These are phyloP conservation scores for Microstegium vimineum DNA, from an alignment of 176 grass and related monocot genomes.

Conservation along the genomic window DNA sequence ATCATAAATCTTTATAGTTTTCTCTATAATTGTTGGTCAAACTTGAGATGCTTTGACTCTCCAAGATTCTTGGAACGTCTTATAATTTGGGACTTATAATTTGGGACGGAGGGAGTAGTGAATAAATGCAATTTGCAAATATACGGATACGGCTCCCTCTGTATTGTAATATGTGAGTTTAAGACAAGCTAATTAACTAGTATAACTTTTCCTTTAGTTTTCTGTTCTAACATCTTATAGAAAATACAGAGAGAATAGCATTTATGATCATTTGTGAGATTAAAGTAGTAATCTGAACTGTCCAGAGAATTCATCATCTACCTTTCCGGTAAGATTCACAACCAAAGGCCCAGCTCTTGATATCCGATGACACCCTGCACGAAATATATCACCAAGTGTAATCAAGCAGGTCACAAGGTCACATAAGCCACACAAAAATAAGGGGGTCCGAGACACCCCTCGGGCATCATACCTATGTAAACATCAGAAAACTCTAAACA, in stretches of 20 bases:
- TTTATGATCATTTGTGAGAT: conserved; percentile 4
- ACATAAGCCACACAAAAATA: not conserved
- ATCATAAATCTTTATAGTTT: too few species aligned
- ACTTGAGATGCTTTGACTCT: too few species aligned
- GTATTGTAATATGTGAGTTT: not conserved
- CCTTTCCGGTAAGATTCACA: conserved; percentile 86
- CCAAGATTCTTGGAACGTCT: too few species aligned
- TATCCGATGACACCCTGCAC: conserved; percentile 67
- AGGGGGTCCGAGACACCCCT: not conserved
- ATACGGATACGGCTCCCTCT: not conserved
- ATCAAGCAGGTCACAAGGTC: not conserved
- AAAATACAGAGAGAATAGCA: not conserved
- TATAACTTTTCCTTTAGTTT: not conserved
- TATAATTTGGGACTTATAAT: too few species aligned
- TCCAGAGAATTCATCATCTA: conserved; percentile 32
- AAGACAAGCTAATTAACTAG: not conserved
- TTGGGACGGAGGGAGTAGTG: too few species aligned
- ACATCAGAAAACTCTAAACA: conserved; percentile 87
- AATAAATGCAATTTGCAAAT: conserved; percentile 7
- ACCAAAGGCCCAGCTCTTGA: conserved; percentile 56
- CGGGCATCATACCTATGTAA: conserved; percentile 65
- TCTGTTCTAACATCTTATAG: not conserved
- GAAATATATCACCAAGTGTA: conserved; percentile 12
- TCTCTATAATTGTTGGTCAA: too few species aligned
- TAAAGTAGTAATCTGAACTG: not conserved